A percentile compares a stretch with the other conserved stretches of the same genome.
Conservation (phyloP, 2,329 filamentous ascomycete species). For the Penicillium thymicola region DNA sequence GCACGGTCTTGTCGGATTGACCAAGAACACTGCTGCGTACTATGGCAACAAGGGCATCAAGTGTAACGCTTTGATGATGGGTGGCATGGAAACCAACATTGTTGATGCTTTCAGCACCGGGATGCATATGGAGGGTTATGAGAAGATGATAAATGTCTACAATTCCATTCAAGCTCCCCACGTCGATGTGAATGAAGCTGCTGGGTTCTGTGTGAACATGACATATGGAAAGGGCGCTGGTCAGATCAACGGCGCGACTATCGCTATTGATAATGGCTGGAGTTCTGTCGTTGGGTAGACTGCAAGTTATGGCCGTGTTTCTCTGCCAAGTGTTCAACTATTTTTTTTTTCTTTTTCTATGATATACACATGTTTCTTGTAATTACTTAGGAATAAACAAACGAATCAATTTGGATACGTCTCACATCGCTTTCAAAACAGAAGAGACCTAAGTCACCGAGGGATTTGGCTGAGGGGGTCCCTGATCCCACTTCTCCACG, state of each 20-base stretch:
- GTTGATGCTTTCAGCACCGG: conserved; percentile 39
- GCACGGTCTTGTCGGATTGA: conserved; percentile 54
- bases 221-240: conserved; percentile 24
- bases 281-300: conserved; percentile 17
- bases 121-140: conserved; percentile 24
- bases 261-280: conserved; percentile 32
- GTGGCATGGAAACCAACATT: conserved; percentile 58
- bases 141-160: conserved; percentile 16
- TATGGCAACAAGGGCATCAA: conserved; percentile 56
- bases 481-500: conserved; percentile 55
- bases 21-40: conserved; percentile 56
- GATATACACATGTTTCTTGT: neutral
- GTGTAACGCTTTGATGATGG: conserved; percentile 51
- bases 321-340: neutral
- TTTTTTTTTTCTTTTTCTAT: neutral
- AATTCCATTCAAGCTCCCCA: conserved; percentile 14
- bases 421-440: neutral
- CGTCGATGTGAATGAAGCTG: conserved; percentile 27
- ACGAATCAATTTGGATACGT: neutral
- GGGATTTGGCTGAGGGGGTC: conserved; percentile 36
- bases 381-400: neutral
- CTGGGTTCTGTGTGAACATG: conserved; percentile 28
- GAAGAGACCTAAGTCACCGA: neutral
- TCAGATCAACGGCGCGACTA: conserved; percentile 30
- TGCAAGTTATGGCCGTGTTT: neutral